A percentile compares a stretch with the other conserved stretches of the same genome.
These are phyloP conservation scores for Halophytophthora batemanensis DNA, from an alignment of 352 stramenopile genomes.

Conservation along the genomic window DNA sequence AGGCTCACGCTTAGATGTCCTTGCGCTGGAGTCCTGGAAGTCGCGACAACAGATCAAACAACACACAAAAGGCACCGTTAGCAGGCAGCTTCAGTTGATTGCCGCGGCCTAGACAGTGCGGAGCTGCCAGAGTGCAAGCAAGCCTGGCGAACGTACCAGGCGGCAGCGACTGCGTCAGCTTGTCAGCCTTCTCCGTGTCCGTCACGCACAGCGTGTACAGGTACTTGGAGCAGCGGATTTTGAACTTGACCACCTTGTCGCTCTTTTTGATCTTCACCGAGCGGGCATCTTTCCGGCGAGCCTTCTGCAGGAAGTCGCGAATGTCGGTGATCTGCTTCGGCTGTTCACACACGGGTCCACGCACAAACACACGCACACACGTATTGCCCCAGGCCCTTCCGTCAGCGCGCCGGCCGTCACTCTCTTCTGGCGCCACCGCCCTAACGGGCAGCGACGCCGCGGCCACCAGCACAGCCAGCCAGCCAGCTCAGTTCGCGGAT, in stretches of 20 bases:
- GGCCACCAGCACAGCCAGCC: no score
- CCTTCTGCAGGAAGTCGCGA: slow-evolving; percentile 99
- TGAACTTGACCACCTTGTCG: slow-evolving; percentile 98
- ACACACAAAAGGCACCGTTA: neutral
- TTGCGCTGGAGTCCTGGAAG: slow-evolving; percentile 85
- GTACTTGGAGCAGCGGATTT: slow-evolving; percentile 99
- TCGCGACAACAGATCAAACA: neutral
- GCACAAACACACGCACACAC: slow-evolving; percentile 5
- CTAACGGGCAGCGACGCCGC: no score
- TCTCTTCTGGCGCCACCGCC: no score
- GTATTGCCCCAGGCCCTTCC: neutral
- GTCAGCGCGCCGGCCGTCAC: neutral
- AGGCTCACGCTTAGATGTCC: slow-evolving; percentile 82
- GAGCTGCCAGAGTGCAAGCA: neutral
- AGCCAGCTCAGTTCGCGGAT: neutral
- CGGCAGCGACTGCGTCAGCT: slow-evolving; percentile 98
- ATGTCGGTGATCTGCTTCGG: slow-evolving; percentile 99
- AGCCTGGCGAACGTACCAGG: slow-evolving; percentile 70
- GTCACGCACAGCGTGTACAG: slow-evolving; percentile 98
- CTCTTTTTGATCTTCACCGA: slow-evolving; percentile 99
- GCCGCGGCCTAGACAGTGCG: neutral
- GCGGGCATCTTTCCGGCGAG: slow-evolving; percentile 96
- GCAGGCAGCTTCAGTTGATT: neutral
- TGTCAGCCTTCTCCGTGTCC: slow-evolving; percentile 99
- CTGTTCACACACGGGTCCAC: slow-evolving; percentile 32